Percentiles rank a stretch among this genome's conserved stretches.
Conservation (phyloP, 805 yeast genomes). For the Zygosaccharomyces siamensis region DNA sequence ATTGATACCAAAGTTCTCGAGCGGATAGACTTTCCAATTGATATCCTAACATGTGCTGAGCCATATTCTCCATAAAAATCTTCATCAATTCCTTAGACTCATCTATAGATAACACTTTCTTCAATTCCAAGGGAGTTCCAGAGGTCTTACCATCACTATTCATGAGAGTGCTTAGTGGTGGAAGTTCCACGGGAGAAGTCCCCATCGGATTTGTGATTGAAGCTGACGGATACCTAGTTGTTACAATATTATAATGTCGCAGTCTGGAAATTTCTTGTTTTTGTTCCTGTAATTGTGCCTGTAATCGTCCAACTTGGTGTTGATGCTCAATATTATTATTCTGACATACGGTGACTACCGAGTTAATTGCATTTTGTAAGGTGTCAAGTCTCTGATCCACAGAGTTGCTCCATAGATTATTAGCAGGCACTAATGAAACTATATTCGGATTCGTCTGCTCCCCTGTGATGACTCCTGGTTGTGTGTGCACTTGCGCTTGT, state of each 20-base stretch:
- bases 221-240: not conserved
- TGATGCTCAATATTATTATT: conserved; percentile 21
- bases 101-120: conserved; percentile 30
- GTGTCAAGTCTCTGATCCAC: conserved; percentile 38
- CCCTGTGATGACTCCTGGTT: not conserved
- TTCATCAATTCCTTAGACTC: conserved; percentile 44
- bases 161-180: not conserved
- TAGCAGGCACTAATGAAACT: not conserved
- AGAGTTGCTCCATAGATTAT: conserved; percentile 7
- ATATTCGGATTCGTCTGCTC: not conserved
- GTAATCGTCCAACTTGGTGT: conserved; percentile 15
- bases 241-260: not conserved
- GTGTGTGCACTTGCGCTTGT: not conserved
- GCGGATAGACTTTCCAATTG: conserved; percentile 47
- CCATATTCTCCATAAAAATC: conserved; percentile 50
- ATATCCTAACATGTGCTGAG: conserved; percentile 65
- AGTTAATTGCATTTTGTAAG: conserved; percentile 39
- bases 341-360: conserved; percentile 36
- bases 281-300: conserved; percentile 12
- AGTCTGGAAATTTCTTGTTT: conserved; percentile 1
- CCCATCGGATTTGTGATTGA: not conserved
- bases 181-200: conserved; percentile 6
- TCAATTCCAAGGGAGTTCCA: conserved; percentile 19
- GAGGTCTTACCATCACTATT: not conserved
- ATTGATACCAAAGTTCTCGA: conserved; percentile 47